Conservation (phyloP, 2,329 filamentous ascomycete species). For the Colletotrichum somersetense region DNA sequence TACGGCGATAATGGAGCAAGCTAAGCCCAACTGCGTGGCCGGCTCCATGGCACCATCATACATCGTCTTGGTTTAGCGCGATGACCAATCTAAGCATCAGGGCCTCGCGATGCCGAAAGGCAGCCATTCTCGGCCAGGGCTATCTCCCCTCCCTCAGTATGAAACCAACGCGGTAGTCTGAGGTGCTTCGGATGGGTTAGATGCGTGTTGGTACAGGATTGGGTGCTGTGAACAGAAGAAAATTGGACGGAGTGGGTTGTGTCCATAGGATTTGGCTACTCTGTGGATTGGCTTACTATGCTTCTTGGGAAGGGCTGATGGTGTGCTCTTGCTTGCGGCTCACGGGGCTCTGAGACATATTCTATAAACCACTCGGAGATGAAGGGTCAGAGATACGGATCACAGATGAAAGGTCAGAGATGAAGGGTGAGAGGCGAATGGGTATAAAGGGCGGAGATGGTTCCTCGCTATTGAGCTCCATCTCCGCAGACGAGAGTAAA, state of each 20-base stretch:
- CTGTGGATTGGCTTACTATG: background rate
- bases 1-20: background rate
- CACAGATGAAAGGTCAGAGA: too few species aligned
- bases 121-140: too few species aligned
- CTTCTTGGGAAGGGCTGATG: too few species aligned
- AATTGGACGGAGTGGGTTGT: too few species aligned
- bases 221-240: too few species aligned
- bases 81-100: background rate
- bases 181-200: too few species aligned
- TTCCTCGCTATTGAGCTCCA: background rate
- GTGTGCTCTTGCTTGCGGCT: background rate
- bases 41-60: background rate
- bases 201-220: too few species aligned
- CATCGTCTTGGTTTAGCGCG: background rate
- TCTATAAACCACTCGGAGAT: too few species aligned
- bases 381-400: too few species aligned
- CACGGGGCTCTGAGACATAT: background rate
- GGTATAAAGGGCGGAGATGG: constrained; percentile 2
- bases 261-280: too few species aligned
- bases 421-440: background rate
- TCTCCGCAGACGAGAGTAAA: background rate
- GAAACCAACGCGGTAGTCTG: too few species aligned
- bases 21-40: background rate
- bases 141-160: too few species aligned
- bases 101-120: background rate